Base-by-base conservation (phyloP, 495 filamentous ascomycete species). In the Penicillium diatomitis region DNA sequence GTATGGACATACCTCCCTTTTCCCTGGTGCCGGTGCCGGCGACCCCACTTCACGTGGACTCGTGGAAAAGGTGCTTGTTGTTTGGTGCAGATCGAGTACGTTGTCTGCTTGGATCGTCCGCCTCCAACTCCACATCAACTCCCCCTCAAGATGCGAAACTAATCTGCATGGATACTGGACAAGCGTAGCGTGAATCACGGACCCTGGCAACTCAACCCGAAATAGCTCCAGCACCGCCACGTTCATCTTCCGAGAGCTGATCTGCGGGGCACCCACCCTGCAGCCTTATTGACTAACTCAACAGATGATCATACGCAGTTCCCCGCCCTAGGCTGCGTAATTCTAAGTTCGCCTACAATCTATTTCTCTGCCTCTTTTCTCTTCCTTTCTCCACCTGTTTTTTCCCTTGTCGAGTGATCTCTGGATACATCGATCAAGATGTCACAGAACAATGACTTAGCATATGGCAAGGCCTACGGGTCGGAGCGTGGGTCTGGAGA, bases 381-480 rank as follows among this genome's bases (percentile, higher is more conserved):
- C 53, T 41, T 7, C 40, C 30, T 38, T 10, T 44, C 40, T 29
- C 20, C 20, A 20, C 20, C 41, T 38, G 20, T 41, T 32, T 48
- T 12, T 27, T 37, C 8, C 38, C 30, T 9, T 33, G 20, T 20
- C 20, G 20, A 20, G 0, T 20, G 20, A 20, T 36, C 31, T 32
- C 38, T 20, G 27, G 10, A 32, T 27, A 48, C 41, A 31, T 37
- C 34, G 12, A 6, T 12, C 44, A 38, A 38, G 34, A 76, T 76
- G 73, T 72, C 73, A 31, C 56, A 58, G 38, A 44, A 53, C 32
- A 70, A 80, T 54, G 75, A 81, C 52, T 55, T 82, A 59, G 79
- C 78, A 40, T 82, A 82, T 57, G 78, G 78, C 60, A 70, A 73
- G 11, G 78, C 78, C 48, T 69, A 77, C 51, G 58, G 62, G 31